Evolutionary conservation across 1,284 basidiomycete genomes (phyloP).

Genomic region (Phylloboletellus chloephorus): DNA sequence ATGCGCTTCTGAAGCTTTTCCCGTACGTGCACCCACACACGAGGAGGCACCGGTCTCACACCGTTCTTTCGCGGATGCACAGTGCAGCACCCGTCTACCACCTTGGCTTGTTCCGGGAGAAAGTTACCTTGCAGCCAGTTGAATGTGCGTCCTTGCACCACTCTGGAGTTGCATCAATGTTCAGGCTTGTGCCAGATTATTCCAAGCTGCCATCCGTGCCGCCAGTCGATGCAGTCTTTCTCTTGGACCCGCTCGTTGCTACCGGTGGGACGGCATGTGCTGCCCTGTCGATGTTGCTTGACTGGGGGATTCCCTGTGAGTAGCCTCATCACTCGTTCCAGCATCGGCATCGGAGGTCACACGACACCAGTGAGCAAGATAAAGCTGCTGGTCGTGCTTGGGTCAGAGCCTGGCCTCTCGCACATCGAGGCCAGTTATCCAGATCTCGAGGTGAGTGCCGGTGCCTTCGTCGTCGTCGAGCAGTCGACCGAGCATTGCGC

Average conservation of each 20-base stretch:
- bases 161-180: not conserved
- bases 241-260: slow-evolving; percentile 89
- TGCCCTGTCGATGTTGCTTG: slow-evolving; percentile 76
- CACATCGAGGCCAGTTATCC: slow-evolving; percentile 67
- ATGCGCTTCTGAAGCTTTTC: slow-evolving; percentile 76
- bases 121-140: slow-evolving; percentile 85
- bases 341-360: not conserved
- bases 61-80: slow-evolving; percentile 1
- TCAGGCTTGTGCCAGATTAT: slow-evolving; percentile 58
- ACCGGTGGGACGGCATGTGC: slow-evolving; percentile 92
- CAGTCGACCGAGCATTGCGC: slow-evolving; percentile 3
- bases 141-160: slow-evolving; percentile 58
- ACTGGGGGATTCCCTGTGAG: slow-evolving; percentile 78
- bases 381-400: slow-evolving; percentile 82
- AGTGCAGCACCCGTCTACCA: slow-evolving; percentile 84
- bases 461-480: not conserved
- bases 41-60: slow-evolving; percentile 1
- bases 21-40: slow-evolving; percentile 52
- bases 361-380: slow-evolving; percentile 55
- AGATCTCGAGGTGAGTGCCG: slow-evolving; percentile 63
- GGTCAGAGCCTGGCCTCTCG: slow-evolving; percentile 68
- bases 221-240: slow-evolving; percentile 76
- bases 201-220: slow-evolving; percentile 81
- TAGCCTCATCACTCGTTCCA: slow-evolving; percentile 4
- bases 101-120: slow-evolving; percentile 87